Percentiles rank a stretch among this genome's conserved stretches.
Conservation (phyloP, 2,329 filamentous ascomycete genomes). For the Rachicladosporium sp. region DNA sequence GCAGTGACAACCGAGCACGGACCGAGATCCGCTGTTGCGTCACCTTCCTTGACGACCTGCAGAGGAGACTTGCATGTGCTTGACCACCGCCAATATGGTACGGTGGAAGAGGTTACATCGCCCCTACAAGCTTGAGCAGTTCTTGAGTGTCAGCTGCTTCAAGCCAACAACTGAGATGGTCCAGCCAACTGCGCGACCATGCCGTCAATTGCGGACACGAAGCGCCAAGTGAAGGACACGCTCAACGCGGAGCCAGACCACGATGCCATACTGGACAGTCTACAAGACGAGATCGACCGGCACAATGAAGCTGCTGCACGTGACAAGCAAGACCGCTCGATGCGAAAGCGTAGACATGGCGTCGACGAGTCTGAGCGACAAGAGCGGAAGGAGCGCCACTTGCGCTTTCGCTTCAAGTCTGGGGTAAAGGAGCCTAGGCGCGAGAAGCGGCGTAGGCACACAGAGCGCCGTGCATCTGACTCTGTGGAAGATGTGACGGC, state of each 20-base stretch:
- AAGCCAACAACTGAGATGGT: too few species aligned
- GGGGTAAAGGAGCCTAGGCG: slow-evolving; percentile 13
- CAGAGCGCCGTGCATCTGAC: slow-evolving; percentile 1
- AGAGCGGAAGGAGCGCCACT: neutral
- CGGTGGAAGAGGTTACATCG: too few species aligned
- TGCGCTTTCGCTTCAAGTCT: slow-evolving; percentile 20
- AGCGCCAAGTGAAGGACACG: slow-evolving; percentile 18
- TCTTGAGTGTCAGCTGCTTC: too few species aligned
- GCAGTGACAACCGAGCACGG: too few species aligned
- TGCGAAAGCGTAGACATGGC: slow-evolving; percentile 8
- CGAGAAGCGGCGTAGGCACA: slow-evolving; percentile 11
- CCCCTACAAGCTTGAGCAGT: too few species aligned
- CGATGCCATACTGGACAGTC: slow-evolving; percentile 17
- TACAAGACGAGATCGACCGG: slow-evolving; percentile 22
- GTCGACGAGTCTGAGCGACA: slow-evolving; percentile 5
- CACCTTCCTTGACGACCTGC: too few species aligned
- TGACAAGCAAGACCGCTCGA: slow-evolving; percentile 3
- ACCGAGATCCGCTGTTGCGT: too few species aligned
- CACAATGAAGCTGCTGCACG: slow-evolving; percentile 14
- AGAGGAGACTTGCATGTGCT: too few species aligned
- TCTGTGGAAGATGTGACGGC: slow-evolving; percentile 4
- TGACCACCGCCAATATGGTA: too few species aligned
- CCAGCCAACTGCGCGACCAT: slow-evolving; percentile 5
- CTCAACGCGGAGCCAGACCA: slow-evolving; percentile 17
- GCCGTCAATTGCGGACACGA: slow-evolving; percentile 23